phyloP scores from a whole-genome alignment of 495 filamentous ascomycete species.

The Penicillium nucicola region DNA sequence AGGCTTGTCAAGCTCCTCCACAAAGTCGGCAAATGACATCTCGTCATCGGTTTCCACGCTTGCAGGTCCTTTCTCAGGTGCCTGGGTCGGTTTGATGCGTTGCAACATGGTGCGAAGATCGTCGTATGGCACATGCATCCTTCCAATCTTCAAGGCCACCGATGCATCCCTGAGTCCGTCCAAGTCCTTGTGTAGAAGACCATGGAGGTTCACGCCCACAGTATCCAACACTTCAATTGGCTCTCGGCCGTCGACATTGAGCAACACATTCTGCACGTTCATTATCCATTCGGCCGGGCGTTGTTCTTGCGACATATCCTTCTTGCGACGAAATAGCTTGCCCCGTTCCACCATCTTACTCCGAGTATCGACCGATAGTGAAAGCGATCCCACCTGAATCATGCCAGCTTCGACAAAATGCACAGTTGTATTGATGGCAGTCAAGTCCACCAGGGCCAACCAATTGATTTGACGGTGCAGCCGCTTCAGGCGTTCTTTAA shows the following conservation, averaged over 20 bases:
- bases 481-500: conserved; percentile 81
- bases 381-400: conserved; percentile 78
- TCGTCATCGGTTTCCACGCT: conserved; percentile 45
- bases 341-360: conserved; percentile 88
- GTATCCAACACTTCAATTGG: conserved; percentile 88
- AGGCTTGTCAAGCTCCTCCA: conserved; percentile 73
- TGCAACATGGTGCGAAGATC: conserved; percentile 65
- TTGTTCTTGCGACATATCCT: conserved; percentile 64
- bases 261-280: conserved; percentile 78
- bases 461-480: conserved; percentile 84
- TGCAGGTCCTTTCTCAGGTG: conserved; percentile 31
- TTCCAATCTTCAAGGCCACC: conserved; percentile 84
- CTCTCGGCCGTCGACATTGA: conserved; percentile 80
- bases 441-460: conserved; percentile 85
- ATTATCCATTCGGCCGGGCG: conserved; percentile 93
- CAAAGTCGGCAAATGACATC: conserved; percentile 67
- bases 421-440: conserved; percentile 75
- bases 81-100: conserved; percentile 41
- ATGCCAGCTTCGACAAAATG: conserved; percentile 76
- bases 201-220: conserved; percentile 84
- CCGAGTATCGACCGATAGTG: conserved; percentile 84
- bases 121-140: conserved; percentile 87
- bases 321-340: conserved; percentile 83
- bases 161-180: conserved; percentile 89
- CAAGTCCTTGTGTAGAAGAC: conserved; percentile 80